phyloP scores from a whole-genome alignment of 441 rosid genomes.

The Omphalea diandra region DNA sequence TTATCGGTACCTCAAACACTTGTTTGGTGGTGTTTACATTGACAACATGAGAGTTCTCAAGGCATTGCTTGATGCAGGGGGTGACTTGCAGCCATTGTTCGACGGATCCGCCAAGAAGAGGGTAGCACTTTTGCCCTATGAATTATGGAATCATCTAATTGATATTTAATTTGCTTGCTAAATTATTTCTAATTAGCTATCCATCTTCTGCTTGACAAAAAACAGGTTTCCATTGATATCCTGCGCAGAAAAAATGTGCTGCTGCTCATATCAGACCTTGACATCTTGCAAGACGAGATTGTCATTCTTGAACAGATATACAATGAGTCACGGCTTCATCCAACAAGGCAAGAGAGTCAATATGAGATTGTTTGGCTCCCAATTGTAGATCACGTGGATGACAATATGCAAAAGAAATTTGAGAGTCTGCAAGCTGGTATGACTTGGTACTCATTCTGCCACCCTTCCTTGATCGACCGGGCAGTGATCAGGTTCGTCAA shows the following conservation, averaged over 20 bases:
- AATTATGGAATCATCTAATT: neutral
- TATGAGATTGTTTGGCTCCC: constrained; percentile 89
- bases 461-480: constrained; percentile 51
- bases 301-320: constrained; percentile 58
- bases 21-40: constrained; percentile 43
- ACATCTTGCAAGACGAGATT: constrained; percentile 57
- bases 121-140: constrained; percentile 27
- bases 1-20: constrained; percentile 40
- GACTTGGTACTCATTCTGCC: constrained; percentile 68
- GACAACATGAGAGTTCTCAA: constrained; percentile 73
- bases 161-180: neutral
- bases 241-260: constrained; percentile 61
- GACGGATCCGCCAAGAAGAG: constrained; percentile 54
- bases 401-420: constrained; percentile 37
- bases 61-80: constrained; percentile 53
- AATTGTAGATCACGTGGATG: constrained; percentile 47
- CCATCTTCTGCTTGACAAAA: neutral
- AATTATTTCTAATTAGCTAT: neutral
- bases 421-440: constrained; percentile 39
- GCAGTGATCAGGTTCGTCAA: constrained; percentile 50
- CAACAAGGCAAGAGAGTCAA: constrained; percentile 31
- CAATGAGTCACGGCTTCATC: constrained; percentile 46
- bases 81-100: constrained; percentile 55
- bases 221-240: constrained; percentile 62
- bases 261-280: constrained; percentile 67